Conservation (phyloP, 192 early-diverging fungal species). For the Martensiomyces pterosporus region DNA sequence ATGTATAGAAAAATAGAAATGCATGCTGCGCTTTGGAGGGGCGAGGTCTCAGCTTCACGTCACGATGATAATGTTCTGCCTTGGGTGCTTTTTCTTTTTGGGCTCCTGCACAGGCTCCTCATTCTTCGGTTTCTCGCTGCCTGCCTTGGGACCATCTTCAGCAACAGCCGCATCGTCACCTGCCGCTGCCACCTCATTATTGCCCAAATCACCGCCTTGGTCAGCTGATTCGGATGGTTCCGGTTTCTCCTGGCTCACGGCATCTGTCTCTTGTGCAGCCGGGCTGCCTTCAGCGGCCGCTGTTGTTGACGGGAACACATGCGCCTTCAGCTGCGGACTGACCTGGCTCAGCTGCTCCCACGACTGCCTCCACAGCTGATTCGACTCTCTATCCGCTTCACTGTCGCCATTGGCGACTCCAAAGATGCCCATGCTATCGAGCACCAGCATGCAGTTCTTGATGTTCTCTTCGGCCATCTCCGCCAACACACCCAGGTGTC, state of each 20-base stretch:
- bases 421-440: constrained; percentile 38
- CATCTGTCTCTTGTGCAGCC: no score
- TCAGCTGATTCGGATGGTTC: neutral
- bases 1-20: constrained; percentile 1
- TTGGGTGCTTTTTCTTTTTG: constrained; percentile 30
- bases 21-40: no score
- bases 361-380: constrained; percentile 19
- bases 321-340: constrained; percentile 29
- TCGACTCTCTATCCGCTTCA: constrained; percentile 8
- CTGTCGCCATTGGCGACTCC: constrained; percentile 7
- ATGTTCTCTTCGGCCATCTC: constrained; percentile 49
- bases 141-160: neutral
- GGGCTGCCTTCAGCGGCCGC: neutral
- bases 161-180: neutral
- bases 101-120: constrained; percentile 3
- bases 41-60: no score
- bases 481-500: constrained; percentile 35
- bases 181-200: constrained; percentile 3
- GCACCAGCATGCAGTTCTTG: constrained; percentile 45
- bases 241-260: no score
- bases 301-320: constrained; percentile 20
- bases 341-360: constrained; percentile 37
- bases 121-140: constrained; percentile 4
- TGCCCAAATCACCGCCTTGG: constrained; percentile 1
- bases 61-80: constrained; percentile 35